Evolutionary conservation across 2,329 filamentous ascomycete species (phyloP).

Genomic region (Colletotrichum graminicola): DNA sequence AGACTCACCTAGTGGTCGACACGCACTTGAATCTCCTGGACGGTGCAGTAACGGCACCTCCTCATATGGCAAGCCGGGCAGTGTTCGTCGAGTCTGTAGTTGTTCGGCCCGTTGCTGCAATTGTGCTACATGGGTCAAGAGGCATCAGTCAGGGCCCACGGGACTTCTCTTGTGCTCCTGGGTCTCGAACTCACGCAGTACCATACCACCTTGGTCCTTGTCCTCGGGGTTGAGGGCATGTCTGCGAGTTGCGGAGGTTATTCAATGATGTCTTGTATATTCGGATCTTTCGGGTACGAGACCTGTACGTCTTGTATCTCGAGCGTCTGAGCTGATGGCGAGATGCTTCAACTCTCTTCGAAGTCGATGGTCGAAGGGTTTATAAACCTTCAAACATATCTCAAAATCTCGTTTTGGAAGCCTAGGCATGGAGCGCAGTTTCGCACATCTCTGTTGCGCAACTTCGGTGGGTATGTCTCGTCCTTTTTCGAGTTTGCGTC

Average conservation of each 20-base stretch:
- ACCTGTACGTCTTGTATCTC: background rate
- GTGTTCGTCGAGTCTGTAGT: background rate
- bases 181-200: constrained; percentile 14
- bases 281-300: background rate
- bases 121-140: background rate
- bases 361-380: background rate
- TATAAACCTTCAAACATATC: background rate
- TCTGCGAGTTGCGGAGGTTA: background rate
- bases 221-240: background rate
- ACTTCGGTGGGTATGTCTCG: background rate
- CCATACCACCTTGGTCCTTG: background rate
- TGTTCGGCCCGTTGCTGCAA: background rate
- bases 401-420: background rate
- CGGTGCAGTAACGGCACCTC: background rate
- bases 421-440: constrained; percentile 1
- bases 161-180: background rate
- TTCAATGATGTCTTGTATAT: background rate
- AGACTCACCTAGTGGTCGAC: background rate
- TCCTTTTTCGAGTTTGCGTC: background rate
- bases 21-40: background rate
- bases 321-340: background rate
- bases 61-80: background rate
- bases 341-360: background rate
- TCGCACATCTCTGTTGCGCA: background rate
- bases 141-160: background rate